Percentiles rank a stretch among this genome's conserved stretches.
Evolutionary conservation across 257 asterid genomes (phyloP).

Genomic region (Nicotiana tabacum): DNA sequence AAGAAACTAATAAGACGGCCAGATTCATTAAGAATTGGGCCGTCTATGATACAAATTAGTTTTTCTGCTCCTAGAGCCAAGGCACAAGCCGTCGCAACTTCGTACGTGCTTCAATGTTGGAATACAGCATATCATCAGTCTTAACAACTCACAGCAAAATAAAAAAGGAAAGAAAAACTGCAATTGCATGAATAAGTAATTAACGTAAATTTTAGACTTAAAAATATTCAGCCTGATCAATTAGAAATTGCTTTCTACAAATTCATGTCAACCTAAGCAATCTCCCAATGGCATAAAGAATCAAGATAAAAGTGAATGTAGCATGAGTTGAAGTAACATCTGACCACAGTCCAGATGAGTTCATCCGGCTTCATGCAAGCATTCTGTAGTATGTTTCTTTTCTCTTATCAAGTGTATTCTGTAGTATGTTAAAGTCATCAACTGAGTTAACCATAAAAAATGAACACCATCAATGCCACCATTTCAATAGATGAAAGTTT

Average conservation of each 20-base stretch:
- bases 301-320: background rate
- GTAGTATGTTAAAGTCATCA: background rate
- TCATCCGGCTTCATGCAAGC: background rate
- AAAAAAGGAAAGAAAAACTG: background rate
- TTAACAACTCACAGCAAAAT: background rate
- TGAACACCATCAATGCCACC: background rate
- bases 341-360: background rate
- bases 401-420: background rate
- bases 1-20: conserved; percentile 76
- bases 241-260: background rate
- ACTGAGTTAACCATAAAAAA: background rate
- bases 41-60: conserved; percentile 81
- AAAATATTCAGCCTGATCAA: background rate
- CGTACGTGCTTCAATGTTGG: conserved; percentile 67
- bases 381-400: background rate
- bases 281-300: background rate
- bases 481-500: background rate
- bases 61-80: conserved; percentile 90
- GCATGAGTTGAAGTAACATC: background rate
- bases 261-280: background rate
- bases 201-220: background rate
- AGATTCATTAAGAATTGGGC: conserved; percentile 71
- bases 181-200: background rate
- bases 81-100: conserved; percentile 97
- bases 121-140: conserved; percentile 11